phyloP scores from a whole-genome alignment of 106 monocot genomes.

The Narthecium ossifragum region DNA sequence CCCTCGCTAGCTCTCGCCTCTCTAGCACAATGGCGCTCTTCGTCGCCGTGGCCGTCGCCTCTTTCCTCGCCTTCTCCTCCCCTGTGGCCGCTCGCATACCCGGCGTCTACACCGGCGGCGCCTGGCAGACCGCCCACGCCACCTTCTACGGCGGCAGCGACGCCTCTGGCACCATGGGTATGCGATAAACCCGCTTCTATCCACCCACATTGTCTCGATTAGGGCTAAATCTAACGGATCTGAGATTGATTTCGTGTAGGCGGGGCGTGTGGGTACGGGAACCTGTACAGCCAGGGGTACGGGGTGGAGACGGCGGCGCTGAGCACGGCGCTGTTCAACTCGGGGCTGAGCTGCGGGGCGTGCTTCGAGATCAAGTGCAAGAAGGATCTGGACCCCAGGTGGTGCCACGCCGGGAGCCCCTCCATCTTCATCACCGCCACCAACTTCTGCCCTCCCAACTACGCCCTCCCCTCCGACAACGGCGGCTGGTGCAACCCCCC shows the following conservation, averaged over 20 bases:
- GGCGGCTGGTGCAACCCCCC: conserved; percentile 51
- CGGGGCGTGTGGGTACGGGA: conserved; percentile 69
- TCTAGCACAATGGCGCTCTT: conserved; percentile 15
- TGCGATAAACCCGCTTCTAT: no score
- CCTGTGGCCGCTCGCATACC: conserved; percentile 46
- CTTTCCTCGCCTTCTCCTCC: background rate
- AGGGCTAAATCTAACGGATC: background rate
- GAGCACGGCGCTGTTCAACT: conserved; percentile 75
- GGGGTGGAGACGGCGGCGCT: conserved; percentile 55
- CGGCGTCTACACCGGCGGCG: conserved; percentile 51
- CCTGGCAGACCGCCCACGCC: conserved; percentile 83
- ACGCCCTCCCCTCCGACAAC: conserved; percentile 21
- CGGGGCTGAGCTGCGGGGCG: conserved; percentile 47
- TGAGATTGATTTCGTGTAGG: conserved; percentile 17
- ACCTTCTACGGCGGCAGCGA: conserved; percentile 94
- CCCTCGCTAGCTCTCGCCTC: conserved; percentile 1
- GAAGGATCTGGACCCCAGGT: conserved; percentile 32
- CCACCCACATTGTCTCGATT: background rate
- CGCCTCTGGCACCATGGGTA: conserved; percentile 96
- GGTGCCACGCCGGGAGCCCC: conserved; percentile 40
- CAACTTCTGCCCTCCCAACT: conserved; percentile 13
- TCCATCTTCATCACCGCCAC: conserved; percentile 36
- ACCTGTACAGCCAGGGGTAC: conserved; percentile 49
- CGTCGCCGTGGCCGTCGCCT: background rate
- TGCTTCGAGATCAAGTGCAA: conserved; percentile 62